Percentiles rank a stretch among this genome's conserved stretches.
Evolutionary conservation across 768 basidiomycete species (phyloP).

Genomic region (Suillus cothurnatus): DNA sequence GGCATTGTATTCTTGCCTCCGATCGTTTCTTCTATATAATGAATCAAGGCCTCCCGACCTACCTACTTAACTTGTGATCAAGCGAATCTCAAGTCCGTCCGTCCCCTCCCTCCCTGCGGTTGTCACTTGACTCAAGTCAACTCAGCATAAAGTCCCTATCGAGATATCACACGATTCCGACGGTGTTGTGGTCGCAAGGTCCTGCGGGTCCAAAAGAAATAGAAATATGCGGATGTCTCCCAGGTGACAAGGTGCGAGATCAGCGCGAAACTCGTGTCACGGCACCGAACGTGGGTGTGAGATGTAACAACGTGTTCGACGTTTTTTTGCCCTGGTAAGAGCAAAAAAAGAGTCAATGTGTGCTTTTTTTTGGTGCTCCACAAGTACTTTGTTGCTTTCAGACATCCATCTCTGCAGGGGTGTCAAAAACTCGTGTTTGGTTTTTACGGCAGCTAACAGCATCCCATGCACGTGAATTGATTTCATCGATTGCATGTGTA

Average conservation of each 20-base stretch:
- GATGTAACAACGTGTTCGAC: neutral
- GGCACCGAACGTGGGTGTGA: conserved; percentile 5
- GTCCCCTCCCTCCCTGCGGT: too few relatives aligned
- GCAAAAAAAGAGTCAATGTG: too few relatives aligned
- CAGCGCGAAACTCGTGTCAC: neutral
- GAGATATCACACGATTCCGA: neutral
- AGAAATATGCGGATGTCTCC: neutral
- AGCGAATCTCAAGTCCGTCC: too few relatives aligned
- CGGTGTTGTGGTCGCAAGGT: neutral
- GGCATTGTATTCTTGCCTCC: neutral
- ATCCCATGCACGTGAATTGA: neutral
- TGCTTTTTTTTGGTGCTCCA: too few relatives aligned
- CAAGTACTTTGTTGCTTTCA: neutral
- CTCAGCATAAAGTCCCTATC: neutral
- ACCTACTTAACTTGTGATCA: too few relatives aligned
- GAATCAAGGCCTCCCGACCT: too few relatives aligned
- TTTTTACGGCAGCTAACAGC: neutral
- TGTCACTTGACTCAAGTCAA: neutral
- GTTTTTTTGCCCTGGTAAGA: neutral
- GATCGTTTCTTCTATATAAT: neutral
- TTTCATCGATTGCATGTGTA: neutral
- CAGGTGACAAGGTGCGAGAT: neutral
- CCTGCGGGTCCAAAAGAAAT: neutral
- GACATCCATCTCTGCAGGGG: neutral
- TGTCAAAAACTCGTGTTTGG: neutral